Conservation (phyloP, 2,329 filamentous ascomycete genomes). For the Botrytis aclada region DNA sequence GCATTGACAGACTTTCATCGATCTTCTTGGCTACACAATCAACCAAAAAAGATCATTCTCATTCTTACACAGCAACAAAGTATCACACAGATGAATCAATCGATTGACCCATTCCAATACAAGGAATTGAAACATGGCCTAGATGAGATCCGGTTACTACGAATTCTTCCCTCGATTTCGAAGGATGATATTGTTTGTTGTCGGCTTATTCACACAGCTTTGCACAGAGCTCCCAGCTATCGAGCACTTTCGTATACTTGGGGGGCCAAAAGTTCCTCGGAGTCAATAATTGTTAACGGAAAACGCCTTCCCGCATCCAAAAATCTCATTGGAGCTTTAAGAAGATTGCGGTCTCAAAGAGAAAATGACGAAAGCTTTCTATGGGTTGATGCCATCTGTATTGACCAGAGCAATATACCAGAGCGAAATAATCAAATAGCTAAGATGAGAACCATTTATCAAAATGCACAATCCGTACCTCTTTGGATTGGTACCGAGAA, state of each 20-base stretch:
- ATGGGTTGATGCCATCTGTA: slow-evolving; percentile 34
- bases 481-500: slow-evolving; percentile 29
- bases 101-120: slow-evolving; percentile 12
- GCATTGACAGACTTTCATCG: background rate
- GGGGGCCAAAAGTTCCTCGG: slow-evolving; percentile 20
- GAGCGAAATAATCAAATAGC: slow-evolving; percentile 29
- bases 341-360: slow-evolving; percentile 24
- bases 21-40: background rate
- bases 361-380: slow-evolving; percentile 22
- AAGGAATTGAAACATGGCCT: background rate
- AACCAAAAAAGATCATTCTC: background rate
- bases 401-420: slow-evolving; percentile 28
- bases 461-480: slow-evolving; percentile 27
- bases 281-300: slow-evolving; percentile 23
- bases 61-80: background rate
- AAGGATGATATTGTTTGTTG: slow-evolving; percentile 19
- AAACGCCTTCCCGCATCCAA: slow-evolving; percentile 21
- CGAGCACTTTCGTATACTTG: slow-evolving; percentile 33
- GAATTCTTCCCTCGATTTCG: slow-evolving; percentile 19
- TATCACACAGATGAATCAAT: background rate
- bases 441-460: slow-evolving; percentile 31
- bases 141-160: slow-evolving; percentile 24
- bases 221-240: slow-evolving; percentile 28
- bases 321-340: slow-evolving; percentile 29
- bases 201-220: slow-evolving; percentile 26